Evolutionary conservation across 2,329 filamentous ascomycete species (phyloP).

Genomic region (Conoideocrella luteorostrata): DNA sequence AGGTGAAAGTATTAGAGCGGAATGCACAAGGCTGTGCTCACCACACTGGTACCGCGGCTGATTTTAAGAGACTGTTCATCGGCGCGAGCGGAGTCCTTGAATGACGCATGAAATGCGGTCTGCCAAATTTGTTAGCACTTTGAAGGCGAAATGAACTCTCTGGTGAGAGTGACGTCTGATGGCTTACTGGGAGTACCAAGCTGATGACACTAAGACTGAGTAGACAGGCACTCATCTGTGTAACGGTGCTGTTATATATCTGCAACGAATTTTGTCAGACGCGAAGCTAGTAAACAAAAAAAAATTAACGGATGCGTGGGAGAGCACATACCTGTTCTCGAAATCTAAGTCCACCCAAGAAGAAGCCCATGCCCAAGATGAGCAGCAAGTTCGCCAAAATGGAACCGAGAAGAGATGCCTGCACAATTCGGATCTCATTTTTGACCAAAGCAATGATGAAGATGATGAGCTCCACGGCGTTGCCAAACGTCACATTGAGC

Average conservation of each 20-base stretch:
- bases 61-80: conserved; percentile 72
- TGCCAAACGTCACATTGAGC: conserved; percentile 72
- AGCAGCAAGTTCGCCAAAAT: conserved; percentile 84
- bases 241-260: conserved; percentile 93
- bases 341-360: conserved; percentile 77
- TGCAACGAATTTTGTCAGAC: conserved; percentile 21
- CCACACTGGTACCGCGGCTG: conserved; percentile 82
- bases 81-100: conserved; percentile 54
- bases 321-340: conserved; percentile 70
- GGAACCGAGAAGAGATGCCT: conserved; percentile 82
- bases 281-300: rapidly evolving
- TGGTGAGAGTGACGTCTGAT: neutral
- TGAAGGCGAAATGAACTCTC: neutral
- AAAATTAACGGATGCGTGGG: too few relatives aligned
- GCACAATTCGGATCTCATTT: conserved; percentile 83
- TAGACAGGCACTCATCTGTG: conserved; percentile 91
- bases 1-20: conserved; percentile 6
- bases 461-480: conserved; percentile 74
- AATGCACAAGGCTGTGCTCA: conserved; percentile 35
- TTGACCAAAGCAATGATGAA: conserved; percentile 33
- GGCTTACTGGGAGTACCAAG: conserved; percentile 67
- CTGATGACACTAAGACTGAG: conserved; percentile 87
- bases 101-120: conserved; percentile 90
- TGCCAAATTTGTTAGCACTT: conserved; percentile 36
- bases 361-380: conserved; percentile 87